phyloP scores from a whole-genome alignment of 2,329 filamentous ascomycete species.

The Didymella glomerata region DNA sequence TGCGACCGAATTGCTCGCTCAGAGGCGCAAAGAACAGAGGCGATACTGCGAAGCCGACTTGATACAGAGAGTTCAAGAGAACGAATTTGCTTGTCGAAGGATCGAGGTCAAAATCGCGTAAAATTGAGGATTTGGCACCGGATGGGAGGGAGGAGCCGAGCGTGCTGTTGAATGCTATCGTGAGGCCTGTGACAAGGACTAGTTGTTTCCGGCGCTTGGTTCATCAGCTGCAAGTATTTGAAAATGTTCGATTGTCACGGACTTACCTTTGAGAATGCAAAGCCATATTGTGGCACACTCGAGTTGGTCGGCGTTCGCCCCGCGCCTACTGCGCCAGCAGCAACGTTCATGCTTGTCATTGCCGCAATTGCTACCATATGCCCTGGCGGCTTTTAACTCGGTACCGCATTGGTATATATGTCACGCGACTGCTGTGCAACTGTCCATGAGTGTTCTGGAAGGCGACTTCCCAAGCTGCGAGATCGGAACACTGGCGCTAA shows the following conservation, averaged over 20 bases:
- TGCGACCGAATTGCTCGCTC: slow-evolving; percentile 53
- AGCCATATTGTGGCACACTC: slow-evolving; percentile 4
- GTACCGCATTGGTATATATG: background rate
- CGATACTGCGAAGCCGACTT: slow-evolving; percentile 53
- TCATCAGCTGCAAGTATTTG: background rate
- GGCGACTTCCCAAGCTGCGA: slow-evolving; percentile 3
- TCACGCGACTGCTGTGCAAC: background rate
- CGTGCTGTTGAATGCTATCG: slow-evolving; percentile 22
- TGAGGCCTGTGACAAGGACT: slow-evolving; percentile 21
- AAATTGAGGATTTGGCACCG: slow-evolving; percentile 66
- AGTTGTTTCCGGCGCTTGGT: slow-evolving; percentile 8
- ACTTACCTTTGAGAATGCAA: slow-evolving; percentile 9
- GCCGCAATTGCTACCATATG: background rate
- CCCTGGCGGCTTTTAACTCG: background rate
- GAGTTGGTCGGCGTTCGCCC: slow-evolving; percentile 5
- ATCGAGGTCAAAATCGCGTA: slow-evolving; percentile 62
- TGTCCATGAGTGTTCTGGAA: background rate
- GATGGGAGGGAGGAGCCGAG: slow-evolving; percentile 61
- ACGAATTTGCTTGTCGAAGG: slow-evolving; percentile 48
- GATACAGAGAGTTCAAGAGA: slow-evolving; percentile 55
- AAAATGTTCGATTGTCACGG: no score
- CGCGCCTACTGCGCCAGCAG: background rate
- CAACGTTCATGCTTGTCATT: background rate
- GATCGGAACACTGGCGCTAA: slow-evolving; percentile 7
- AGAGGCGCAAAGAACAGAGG: slow-evolving; percentile 51